A percentile compares a stretch with the other conserved stretches of the same genome.
Evolutionary conservation across 2,329 filamentous ascomycete genomes (phyloP).

Genomic region (Botrytis deweyae): DNA sequence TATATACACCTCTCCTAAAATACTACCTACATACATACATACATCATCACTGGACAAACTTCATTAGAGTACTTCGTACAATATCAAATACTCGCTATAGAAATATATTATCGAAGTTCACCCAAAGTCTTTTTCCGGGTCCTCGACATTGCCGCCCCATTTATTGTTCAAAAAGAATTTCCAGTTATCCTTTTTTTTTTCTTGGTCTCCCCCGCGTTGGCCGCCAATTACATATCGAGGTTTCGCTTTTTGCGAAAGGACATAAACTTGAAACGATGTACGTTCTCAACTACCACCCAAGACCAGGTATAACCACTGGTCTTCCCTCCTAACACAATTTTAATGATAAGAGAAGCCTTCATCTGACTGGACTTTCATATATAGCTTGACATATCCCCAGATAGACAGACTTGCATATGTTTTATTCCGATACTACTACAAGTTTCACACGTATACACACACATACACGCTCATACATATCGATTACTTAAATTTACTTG

Average conservation of each 20-base stretch:
- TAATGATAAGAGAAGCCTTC: slow-evolving; percentile 14
- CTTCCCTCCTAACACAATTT: slow-evolving; percentile 17
- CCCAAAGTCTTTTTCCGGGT: slow-evolving; percentile 8
- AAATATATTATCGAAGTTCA: background rate
- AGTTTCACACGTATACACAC: background rate
- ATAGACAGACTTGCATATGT: background rate
- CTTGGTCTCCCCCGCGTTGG: slow-evolving; percentile 14
- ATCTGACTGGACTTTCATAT: slow-evolving; percentile 7
- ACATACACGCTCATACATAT: background rate
- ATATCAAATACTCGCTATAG: background rate
- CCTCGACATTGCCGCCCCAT: slow-evolving; percentile 8
- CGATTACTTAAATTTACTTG: slow-evolving; percentile 16
- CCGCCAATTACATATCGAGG: slow-evolving; percentile 14
- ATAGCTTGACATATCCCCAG: slow-evolving; percentile 1
- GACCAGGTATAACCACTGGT: slow-evolving; percentile 10
- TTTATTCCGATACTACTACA: background rate
- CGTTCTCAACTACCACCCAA: slow-evolving; percentile 11
- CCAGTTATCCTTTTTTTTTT: background rate
- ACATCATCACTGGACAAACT: background rate
- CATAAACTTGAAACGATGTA: slow-evolving; percentile 22
- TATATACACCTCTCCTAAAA: background rate
- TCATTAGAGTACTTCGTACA: slow-evolving; percentile 1
- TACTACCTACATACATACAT: background rate
- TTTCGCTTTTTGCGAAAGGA: slow-evolving; percentile 18
- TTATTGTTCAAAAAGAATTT: slow-evolving; percentile 3